These are phyloP conservation scores for Xylaria sp. DNA, from an alignment of 2,329 filamentous ascomycete genomes.

Conservation along the genomic window DNA sequence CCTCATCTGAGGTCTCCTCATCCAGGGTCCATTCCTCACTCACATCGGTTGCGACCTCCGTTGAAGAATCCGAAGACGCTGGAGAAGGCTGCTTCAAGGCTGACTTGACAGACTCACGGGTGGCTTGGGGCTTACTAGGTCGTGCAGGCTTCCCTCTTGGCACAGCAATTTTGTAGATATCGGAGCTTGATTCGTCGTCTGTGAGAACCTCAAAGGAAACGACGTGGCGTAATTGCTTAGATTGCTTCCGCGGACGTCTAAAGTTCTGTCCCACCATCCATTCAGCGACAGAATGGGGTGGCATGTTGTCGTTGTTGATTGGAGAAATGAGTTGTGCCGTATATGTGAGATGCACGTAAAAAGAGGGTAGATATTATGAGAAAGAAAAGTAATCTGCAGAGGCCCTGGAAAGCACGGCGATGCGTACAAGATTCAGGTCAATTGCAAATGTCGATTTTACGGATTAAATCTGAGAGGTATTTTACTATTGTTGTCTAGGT, in stretches of 20 bases:
- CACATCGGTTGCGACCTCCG: conserved; percentile 38
- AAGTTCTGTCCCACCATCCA: conserved; percentile 56
- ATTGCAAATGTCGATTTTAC: not conserved
- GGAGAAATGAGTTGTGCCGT: not conserved
- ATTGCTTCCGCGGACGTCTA: conserved; percentile 18
- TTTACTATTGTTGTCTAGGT: not conserved
- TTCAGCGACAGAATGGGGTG: conserved; percentile 54
- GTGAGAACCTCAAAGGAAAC: conserved; percentile 59
- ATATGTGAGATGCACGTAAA: not conserved
- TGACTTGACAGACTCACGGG: conserved; percentile 49
- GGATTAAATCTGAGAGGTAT: not conserved
- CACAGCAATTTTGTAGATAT: conserved; percentile 61
- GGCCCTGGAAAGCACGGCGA: not conserved
- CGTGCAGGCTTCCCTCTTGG: conserved; percentile 52
- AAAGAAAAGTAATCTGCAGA: not conserved
- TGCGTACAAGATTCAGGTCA: not conserved
- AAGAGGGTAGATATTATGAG: not conserved
- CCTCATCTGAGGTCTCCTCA: conserved; percentile 40
- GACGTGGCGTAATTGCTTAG: conserved; percentile 36
- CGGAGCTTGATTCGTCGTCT: conserved; percentile 63
- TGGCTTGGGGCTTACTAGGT: conserved; percentile 39
- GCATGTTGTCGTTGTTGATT: conserved; percentile 45
- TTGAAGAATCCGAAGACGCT: conserved; percentile 23
- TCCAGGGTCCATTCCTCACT: conserved; percentile 37
- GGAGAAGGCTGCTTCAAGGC: conserved; percentile 40